phyloP scores from a whole-genome alignment of 2,329 filamentous ascomycete species.

The Stemphylium lycopersici region DNA sequence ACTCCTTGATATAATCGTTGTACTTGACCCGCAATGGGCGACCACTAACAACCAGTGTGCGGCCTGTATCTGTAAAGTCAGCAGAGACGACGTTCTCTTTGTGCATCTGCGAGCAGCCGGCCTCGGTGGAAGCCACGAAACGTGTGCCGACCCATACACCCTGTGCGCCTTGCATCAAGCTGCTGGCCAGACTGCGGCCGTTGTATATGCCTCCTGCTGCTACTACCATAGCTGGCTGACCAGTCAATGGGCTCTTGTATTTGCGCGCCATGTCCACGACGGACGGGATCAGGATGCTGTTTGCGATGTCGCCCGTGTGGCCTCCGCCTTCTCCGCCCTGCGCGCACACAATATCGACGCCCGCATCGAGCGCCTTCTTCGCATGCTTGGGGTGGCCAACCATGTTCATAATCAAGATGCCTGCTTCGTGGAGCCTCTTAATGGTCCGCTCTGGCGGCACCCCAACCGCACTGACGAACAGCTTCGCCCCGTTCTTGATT shows the following conservation, averaged over 20 bases:
- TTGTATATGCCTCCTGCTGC: conserved; percentile 89
- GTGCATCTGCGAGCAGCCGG: conserved; percentile 79
- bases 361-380: conserved; percentile 81
- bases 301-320: conserved; percentile 87
- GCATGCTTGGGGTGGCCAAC: conserved; percentile 92
- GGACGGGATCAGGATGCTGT: conserved; percentile 83
- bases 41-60: conserved; percentile 83
- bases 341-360: conserved; percentile 89
- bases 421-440: conserved; percentile 75
- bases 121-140: conserved; percentile 84
- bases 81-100: conserved; percentile 85
- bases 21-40: conserved; percentile 79
- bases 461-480: conserved; percentile 89
- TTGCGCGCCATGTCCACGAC: conserved; percentile 81
- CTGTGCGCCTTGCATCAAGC: conserved; percentile 83
- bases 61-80: conserved; percentile 76
- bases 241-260: conserved; percentile 74
- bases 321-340: conserved; percentile 94
- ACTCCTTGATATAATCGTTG: conserved; percentile 82
- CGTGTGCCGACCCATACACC: conserved; percentile 95
- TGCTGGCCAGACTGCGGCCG: conserved; percentile 78
- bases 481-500: conserved; percentile 78
- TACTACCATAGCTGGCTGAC: conserved; percentile 76
- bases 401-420: conserved; percentile 95
- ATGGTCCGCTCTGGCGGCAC: conserved; percentile 79